phyloP scores from a whole-genome alignment of 768 basidiomycete species.

The Psilocybe sp. region DNA sequence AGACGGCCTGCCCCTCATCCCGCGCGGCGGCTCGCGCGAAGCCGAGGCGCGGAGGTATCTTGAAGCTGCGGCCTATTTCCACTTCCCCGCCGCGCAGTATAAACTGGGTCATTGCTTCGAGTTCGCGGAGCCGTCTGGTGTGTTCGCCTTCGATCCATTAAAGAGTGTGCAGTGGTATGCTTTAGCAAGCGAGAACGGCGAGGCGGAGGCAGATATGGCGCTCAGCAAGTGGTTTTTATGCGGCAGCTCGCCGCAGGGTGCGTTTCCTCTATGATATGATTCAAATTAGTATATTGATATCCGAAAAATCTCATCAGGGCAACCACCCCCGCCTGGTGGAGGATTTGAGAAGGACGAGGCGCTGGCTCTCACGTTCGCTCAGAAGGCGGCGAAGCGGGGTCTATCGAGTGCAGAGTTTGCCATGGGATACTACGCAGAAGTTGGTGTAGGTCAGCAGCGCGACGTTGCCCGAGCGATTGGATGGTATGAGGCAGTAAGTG shows the following conservation, averaged over 20 bases:
- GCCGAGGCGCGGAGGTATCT: constrained; percentile 74
- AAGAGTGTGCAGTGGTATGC: constrained; percentile 89
- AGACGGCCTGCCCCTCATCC: constrained; percentile 39
- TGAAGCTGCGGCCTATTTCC: constrained; percentile 82
- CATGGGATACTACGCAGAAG: constrained; percentile 93
- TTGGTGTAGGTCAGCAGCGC: constrained; percentile 78
- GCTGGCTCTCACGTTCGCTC: constrained; percentile 86
- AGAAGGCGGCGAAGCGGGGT: constrained; percentile 76
- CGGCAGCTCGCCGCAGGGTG: constrained; percentile 35
- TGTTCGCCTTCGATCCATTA: constrained; percentile 81
- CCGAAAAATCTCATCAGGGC: background rate
- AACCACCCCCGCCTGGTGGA: constrained; percentile 28
- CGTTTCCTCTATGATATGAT: too few relatives aligned
- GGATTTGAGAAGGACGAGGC: constrained; percentile 84
- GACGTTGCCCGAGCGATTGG: constrained; percentile 60
- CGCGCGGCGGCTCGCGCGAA: constrained; percentile 42
- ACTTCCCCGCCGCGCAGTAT: constrained; percentile 85
- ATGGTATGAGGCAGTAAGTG: constrained; percentile 68
- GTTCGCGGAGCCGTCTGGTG: constrained; percentile 69
- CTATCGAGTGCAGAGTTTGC: constrained; percentile 88
- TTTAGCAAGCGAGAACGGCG: constrained; percentile 79
- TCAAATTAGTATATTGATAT: too few relatives aligned
- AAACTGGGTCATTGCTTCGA: constrained; percentile 93
- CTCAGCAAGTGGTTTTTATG: constrained; percentile 97
- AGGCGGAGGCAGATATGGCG: constrained; percentile 95